Percentiles rank a stretch among this genome's conserved stretches.
Evolutionary conservation across 345 rosid species (phyloP).

Genomic region (Lepidium didymum): DNA sequence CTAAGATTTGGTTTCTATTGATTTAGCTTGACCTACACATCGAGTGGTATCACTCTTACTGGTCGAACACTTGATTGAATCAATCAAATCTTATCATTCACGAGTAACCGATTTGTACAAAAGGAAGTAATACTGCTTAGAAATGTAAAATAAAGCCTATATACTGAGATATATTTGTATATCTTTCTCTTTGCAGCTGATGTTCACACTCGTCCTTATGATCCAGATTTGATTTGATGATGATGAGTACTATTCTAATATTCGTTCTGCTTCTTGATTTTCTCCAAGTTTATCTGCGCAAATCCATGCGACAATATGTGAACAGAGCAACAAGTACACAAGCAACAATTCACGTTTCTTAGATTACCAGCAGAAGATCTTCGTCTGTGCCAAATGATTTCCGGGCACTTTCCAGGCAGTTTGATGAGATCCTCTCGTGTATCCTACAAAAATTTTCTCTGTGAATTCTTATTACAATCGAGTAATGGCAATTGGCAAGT

Average conservation of each 20-base stretch:
- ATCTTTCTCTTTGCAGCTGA: not conserved
- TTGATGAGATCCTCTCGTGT: slow-evolving; percentile 56
- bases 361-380: slow-evolving; percentile 73
- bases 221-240: not conserved
- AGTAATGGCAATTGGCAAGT: not conserved
- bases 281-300: slow-evolving; percentile 31
- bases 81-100: not conserved
- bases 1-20: not conserved
- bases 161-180: not conserved
- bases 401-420: slow-evolving; percentile 64
- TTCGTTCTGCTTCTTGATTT: slow-evolving; percentile 12
- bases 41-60: not conserved
- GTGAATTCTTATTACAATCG: not conserved
- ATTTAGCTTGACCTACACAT: not conserved
- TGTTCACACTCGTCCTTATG: slow-evolving; percentile 5
- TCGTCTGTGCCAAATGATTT: slow-evolving; percentile 79
- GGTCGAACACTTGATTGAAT: not conserved
- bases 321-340: not conserved
- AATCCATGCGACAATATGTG: not conserved
- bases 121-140: not conserved
- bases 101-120: slow-evolving; percentile 9
- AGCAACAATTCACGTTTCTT: not conserved
- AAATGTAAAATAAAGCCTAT: not conserved
- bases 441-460: slow-evolving; percentile 30
- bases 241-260: not conserved